Evolutionary conservation across 352 stramenopile genomes (phyloP).

Genomic region (Saprolegnia parasitica): DNA sequence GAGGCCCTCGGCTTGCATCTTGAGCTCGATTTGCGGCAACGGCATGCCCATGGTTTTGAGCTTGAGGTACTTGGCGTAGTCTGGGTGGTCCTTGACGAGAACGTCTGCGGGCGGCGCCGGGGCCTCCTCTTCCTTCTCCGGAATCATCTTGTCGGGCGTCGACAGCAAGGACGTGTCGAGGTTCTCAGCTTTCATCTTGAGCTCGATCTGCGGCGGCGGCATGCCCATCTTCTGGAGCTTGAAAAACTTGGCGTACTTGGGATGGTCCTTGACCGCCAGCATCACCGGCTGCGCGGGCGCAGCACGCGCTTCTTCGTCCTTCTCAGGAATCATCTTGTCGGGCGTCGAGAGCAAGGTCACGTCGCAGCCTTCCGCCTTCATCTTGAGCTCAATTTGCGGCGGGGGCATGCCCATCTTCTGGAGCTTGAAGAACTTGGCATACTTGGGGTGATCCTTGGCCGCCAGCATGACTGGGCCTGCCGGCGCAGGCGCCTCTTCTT

Average conservation of each 20-base stretch:
- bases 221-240: conserved; percentile 95
- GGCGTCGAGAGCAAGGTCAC: conserved; percentile 81
- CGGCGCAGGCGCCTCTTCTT: not conserved
- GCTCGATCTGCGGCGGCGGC: conserved; percentile 86
- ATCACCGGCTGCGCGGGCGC: conserved; percentile 40
- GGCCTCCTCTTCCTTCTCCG: conserved; percentile 32
- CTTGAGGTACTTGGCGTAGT: conserved; percentile 94
- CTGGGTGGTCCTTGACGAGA: conserved; percentile 57
- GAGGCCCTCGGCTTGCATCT: conserved; percentile 88
- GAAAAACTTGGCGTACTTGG: conserved; percentile 88
- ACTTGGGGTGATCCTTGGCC: conserved; percentile 77
- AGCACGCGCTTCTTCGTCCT: not conserved
- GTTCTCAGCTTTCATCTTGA: conserved; percentile 85
- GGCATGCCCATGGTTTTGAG: conserved; percentile 95
- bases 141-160: conserved; percentile 60
- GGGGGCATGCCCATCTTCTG: conserved; percentile 92
- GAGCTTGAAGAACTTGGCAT: conserved; percentile 94
- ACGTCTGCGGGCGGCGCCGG: conserved; percentile 42
- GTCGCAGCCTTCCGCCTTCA: conserved; percentile 89
- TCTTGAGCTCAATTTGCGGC: conserved; percentile 88
- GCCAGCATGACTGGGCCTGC: not conserved
- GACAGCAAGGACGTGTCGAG: conserved; percentile 82
- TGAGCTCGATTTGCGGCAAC: conserved; percentile 86
- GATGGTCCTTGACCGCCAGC: conserved; percentile 56
- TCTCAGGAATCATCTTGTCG: conserved; percentile 63